These are phyloP conservation scores for Bacterosira constricta DNA, from an alignment of 108 stramenopile genomes.

Conservation along the genomic window DNA sequence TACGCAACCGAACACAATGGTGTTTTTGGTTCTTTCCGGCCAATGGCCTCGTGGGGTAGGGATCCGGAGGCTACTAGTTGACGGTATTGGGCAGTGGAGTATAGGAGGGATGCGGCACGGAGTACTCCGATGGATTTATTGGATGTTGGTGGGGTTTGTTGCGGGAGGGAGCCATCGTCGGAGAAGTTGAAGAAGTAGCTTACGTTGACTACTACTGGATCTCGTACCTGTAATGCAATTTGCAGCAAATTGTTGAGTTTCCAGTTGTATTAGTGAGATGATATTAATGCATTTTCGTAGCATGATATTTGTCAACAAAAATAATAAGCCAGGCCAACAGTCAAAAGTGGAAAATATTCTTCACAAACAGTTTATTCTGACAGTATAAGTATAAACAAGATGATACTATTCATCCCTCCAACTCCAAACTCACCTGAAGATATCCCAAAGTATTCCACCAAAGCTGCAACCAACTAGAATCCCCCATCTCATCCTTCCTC, in stretches of 20 bases:
- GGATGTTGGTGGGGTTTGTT: slow-evolving; percentile 19
- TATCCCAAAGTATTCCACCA: slow-evolving; percentile 92
- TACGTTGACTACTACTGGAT: slow-evolving; percentile 86
- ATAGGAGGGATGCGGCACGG: slow-evolving; percentile 74
- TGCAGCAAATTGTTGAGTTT: no score
- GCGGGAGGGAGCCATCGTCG: slow-evolving; percentile 64
- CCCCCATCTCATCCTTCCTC: slow-evolving; percentile 53
- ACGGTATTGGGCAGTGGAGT: slow-evolving; percentile 76
- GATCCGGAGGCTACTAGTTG: slow-evolving; percentile 67
- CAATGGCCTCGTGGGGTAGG: slow-evolving; percentile 69
- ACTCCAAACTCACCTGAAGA: slow-evolving; percentile 49
- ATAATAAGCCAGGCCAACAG: no score
- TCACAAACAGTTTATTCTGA: no score
- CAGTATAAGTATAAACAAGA: no score
- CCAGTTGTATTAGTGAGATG: no score
- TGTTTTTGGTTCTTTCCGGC: slow-evolving; percentile 57
- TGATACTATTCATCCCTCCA: not conserved
- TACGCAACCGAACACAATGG: slow-evolving; percentile 81
- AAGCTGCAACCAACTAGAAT: slow-evolving; percentile 80
- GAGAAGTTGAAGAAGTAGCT: slow-evolving; percentile 89
- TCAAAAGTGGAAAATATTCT: no score
- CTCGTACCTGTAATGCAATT: slow-evolving; percentile 81
- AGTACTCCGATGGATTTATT: slow-evolving; percentile 32
- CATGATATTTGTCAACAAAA: no score
- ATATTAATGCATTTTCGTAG: no score